Evolutionary conservation across 2,329 filamentous ascomycete species (phyloP).

Genomic region (Simplicillium sp.): DNA sequence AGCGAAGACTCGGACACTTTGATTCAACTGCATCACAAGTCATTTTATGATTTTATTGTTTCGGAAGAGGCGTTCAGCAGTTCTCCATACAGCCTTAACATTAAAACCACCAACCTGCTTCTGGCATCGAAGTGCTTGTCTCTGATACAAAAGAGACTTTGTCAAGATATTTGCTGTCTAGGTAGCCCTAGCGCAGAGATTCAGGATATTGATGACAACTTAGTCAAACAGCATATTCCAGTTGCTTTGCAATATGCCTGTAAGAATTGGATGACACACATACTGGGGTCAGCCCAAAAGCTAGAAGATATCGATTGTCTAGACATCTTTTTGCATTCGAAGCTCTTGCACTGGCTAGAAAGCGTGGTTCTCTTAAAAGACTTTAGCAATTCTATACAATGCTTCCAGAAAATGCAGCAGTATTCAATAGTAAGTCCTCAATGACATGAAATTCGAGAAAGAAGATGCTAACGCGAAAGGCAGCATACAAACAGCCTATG

Average conservation of each 20-base stretch:
- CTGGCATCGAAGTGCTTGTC: not conserved
- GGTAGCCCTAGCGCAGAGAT: not conserved
- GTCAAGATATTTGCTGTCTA: not conserved
- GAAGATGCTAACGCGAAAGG: not conserved
- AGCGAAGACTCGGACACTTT: not conserved
- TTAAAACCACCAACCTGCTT: not conserved
- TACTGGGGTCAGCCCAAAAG: not conserved
- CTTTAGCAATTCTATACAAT: not conserved
- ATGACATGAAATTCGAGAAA: not conserved
- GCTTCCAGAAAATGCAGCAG: not conserved
- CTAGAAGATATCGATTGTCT: not conserved
- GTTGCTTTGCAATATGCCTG: not conserved
- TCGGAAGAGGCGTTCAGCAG: not conserved
- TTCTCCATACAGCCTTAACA: not conserved
- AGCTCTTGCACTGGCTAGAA: not conserved
- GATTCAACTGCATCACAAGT: slow-evolving; percentile 3
- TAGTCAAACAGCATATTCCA: no score
- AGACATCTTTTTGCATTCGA: not conserved
- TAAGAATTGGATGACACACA: not conserved
- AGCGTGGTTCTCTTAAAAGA: not conserved
- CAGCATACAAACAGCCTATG: not conserved
- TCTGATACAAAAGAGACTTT: not conserved
- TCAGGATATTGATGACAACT: not conserved
- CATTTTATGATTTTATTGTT: slow-evolving; percentile 4
- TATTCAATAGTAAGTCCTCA: not conserved